Percentiles rank a stretch among this genome's conserved stretches.
These are phyloP conservation scores for Penicillium roqueforti DNA, from an alignment of 495 filamentous ascomycete species.

Conservation along the genomic window DNA sequence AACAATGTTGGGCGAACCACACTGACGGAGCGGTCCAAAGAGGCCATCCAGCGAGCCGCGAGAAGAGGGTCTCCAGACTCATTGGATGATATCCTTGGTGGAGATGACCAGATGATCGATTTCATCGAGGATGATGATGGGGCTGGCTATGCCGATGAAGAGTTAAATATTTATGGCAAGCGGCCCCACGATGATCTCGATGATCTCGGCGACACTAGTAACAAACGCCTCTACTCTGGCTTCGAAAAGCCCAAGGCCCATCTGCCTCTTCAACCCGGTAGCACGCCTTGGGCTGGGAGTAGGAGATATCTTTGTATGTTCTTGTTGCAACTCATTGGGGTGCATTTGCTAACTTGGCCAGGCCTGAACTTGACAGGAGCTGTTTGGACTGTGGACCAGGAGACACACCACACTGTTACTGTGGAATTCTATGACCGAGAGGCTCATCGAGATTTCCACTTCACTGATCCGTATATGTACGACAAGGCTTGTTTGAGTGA, in stretches of 20 bases:
- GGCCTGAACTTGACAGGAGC: conserved; percentile 84
- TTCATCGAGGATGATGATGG: conserved; percentile 95
- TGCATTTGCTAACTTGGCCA: conserved; percentile 27
- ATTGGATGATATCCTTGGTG: conserved; percentile 54
- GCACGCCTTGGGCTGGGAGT: conserved; percentile 92
- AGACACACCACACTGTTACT: conserved; percentile 89
- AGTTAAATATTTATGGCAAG: conserved; percentile 58
- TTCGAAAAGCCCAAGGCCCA: conserved; percentile 67
- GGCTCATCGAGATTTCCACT: conserved; percentile 89
- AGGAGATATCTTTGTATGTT: conserved; percentile 77
- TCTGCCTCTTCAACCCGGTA: conserved; percentile 83
- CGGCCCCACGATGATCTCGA: conserved; percentile 52
- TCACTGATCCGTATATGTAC: conserved; percentile 88
- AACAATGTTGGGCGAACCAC: conserved; percentile 57
- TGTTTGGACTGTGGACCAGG: conserved; percentile 96
- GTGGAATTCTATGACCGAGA: conserved; percentile 97
- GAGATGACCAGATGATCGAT: conserved; percentile 57
- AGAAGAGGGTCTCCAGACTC: conserved; percentile 52
- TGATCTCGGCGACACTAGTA: conserved; percentile 37
- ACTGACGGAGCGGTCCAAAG: conserved; percentile 53
- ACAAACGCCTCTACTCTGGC: conserved; percentile 60
- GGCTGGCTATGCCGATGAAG: conserved; percentile 71
- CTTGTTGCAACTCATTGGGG: neutral
- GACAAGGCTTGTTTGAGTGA: conserved; percentile 86
- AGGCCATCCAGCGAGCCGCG: conserved; percentile 37